These are phyloP conservation scores for Paramecium sonneborni DNA, from an alignment of 73 alveolate genomes.

Conservation along the genomic window DNA sequence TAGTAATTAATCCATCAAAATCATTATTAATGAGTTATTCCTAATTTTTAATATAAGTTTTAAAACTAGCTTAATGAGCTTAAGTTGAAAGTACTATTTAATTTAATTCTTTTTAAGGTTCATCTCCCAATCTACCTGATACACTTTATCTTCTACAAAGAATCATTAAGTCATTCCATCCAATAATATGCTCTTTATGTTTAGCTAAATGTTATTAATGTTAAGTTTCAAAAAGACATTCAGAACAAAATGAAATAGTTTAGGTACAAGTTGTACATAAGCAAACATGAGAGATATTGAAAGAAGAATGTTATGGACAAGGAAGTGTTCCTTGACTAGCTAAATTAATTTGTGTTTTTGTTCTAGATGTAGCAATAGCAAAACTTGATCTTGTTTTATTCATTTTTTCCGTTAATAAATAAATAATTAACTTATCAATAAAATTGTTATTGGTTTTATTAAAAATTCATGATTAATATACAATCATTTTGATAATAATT, in stretches of 20 bases:
- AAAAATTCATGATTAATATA: not conserved
- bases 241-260: slow-evolving; percentile 28
- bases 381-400: slow-evolving; percentile 46
- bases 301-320: slow-evolving; percentile 14
- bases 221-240: slow-evolving; percentile 17
- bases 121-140: slow-evolving; percentile 43
- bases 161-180: slow-evolving; percentile 41
- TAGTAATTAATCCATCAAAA: not conserved
- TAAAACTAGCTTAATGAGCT: slow-evolving; percentile 15
- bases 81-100: not conserved
- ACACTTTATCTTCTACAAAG: slow-evolving; percentile 46
- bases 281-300: slow-evolving; percentile 35
- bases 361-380: slow-evolving; percentile 25
- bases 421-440: not conserved
- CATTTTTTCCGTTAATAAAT: slow-evolving; percentile 20
- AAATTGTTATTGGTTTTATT: not conserved
- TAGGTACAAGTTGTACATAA: not conserved
- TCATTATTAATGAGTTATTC: slow-evolving; percentile 3
- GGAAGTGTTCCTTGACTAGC: slow-evolving; percentile 21
- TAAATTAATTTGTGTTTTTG: slow-evolving; percentile 8
- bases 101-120: slow-evolving; percentile 38
- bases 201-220: slow-evolving; percentile 29
- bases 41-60: not conserved
- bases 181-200: not conserved
- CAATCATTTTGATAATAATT: not conserved